Evolutionary conservation across 148 eudicot species (phyloP), one percentile per base, ranked within the genome.

Genomic region (Chenopodium suecicum): DNA sequence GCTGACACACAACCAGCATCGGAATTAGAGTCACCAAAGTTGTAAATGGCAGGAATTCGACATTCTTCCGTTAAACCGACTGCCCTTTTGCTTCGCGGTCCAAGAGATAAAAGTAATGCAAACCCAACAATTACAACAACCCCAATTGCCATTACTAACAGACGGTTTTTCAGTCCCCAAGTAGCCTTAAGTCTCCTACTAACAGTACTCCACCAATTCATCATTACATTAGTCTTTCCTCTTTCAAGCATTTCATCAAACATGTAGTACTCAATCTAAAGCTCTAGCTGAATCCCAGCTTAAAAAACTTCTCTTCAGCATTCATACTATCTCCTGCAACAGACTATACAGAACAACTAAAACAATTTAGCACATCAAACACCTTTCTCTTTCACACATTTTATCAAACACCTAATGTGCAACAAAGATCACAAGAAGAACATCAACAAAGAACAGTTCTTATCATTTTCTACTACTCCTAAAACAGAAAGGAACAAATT

Each of bases 11-110:
- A 87, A 20, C 98, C 98, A 48, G 97, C 89, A 81, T 93, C 98
- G 44, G 98, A 94, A 68, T 94, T 94, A 1, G 98, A 94, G 84
- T 94, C 98, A 10, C 98, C 98, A 76, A 94, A 94, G 90, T 92
- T 94, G 88, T 88, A 94, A 64, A 94, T 83, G 1, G 97, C 97
- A 76, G 95, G 94, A 74, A 89, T 89, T 9, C 82, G 82, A 82
- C 98, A 94, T 13, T 73, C 79, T 9, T 23, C 58, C 73, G 80
- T 58, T 65, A 48, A 66, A 50, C 48, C 76, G 66, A 81, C 6
- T 67, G 67, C 69, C 31, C 66, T 66, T 62, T 75, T 75, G 60
- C 65, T 76, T 69, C 29, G 63, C 5, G 84, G 48, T 69, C 82
- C 82, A 69, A 86, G 75, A 14, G 82, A 79, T 34, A 79, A 52